Evolutionary conservation across 2,329 filamentous ascomycete genomes (phyloP), one percentile per base, ranked within the genome.

Genomic region (Fusarium napiforme): DNA sequence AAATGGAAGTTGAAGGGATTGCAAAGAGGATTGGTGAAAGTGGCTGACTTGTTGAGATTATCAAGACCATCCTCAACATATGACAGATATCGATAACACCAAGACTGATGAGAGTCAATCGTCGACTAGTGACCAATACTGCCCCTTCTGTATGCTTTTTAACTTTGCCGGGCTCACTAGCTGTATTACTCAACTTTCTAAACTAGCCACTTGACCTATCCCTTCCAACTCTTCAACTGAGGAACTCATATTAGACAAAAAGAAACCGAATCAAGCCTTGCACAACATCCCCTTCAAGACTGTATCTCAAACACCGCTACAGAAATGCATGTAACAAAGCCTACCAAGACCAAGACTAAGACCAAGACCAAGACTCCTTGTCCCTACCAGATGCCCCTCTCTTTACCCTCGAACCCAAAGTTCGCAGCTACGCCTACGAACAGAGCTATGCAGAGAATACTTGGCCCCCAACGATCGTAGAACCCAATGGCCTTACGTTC

Each of bases 381-480:
- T 40, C 26, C 49, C 50, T 70, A 90, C 88, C 88, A 89, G n/a
- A 88, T 69, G 12, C 81, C 78, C 66, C 89, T 87, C 56, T 91
- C 88, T 42, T 86, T 88, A n/a, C 94, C 88, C 71, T 96, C 90
- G 77, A 94, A 91, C 9, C 84, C 93, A 85, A 97, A 97, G 81
- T 96, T 97, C 32, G 97, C 80, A 8, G 87, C 85, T 16, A 98
- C 90, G 6, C 95, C 93, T 2, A 88, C 83, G 46, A 98, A 88
- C 60, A 98, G 82, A 6, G 93, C 89, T 14, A 87, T 78, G 76
- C 95, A 97, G 37, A 99, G 87, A 28, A 91, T 84, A 8, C 88
- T 95, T 0, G 96, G 96, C 0, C 96, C 96, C 87, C 91, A 93
- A 75, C 90, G 92, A 81, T 99, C 96, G 81, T 98, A 96, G 82